Evolutionary conservation across 495 filamentous ascomycete species (phyloP), one percentile per base, ranked within the genome.

Genomic region (Penicillium nucicola): DNA sequence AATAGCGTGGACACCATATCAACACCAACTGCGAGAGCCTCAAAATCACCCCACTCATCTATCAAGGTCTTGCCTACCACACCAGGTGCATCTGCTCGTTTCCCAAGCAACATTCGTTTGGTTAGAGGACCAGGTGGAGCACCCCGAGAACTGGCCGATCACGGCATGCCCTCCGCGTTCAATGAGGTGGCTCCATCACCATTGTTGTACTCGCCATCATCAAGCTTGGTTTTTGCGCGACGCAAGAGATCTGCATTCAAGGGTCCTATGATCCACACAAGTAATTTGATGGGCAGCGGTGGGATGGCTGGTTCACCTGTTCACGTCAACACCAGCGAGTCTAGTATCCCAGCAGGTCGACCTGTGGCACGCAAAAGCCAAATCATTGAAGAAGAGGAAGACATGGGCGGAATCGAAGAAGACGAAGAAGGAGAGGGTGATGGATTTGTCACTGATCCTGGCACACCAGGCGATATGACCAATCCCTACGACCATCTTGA

Each of bases 51-150:
- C 4, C 89, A 96, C 66, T 79, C 85, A 44, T 96, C 92, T 1
- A 84, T 96, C 63, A 97, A 97, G 71, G 88, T 97, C 13, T 81
- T 97, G 4, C 93, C 93, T 2, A 88, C 92, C 0, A 97, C 93
- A 0, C 93, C 93, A 0, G 95, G 88, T 2, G 69, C 80, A 6
- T 79, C 82, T 9, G 69, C 83, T 13, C 71, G 69, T 15, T 95
- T 97, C 62, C 93, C 92, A 0, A 88, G 84, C 35, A 92, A 93
- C 55, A 88, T 96, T 49, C 86, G 92, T 11, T 72, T 96, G 19
- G 89, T 93, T 3, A 81, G 93, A 43, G 84, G 83, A 14, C 52
- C 70, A 17, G 58, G 62, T 28, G 57, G 65, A 45, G 59, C 58
- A 6, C 52, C 64, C 15, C 66, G 60, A 18, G 71, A 72, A 5